Conservation (phyloP, 2,329 filamentous ascomycete genomes). For the Neopestalotiopsis sp. region DNA sequence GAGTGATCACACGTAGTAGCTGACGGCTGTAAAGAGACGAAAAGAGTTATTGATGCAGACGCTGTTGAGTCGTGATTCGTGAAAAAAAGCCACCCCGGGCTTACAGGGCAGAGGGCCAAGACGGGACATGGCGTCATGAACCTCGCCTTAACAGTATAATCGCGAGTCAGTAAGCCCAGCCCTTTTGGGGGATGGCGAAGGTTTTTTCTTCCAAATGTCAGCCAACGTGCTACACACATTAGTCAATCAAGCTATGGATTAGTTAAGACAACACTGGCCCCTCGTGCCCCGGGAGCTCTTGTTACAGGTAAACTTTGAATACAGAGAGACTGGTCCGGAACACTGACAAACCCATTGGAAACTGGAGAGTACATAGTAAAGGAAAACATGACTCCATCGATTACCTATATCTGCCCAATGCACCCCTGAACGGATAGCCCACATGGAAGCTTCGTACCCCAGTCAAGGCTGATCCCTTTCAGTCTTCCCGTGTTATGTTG, state of each 20-base stretch:
- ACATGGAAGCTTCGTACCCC: neutral
- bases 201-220: neutral
- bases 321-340: neutral
- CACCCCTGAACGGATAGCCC: neutral
- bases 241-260: too few relatives aligned
- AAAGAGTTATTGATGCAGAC: neutral
- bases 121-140: constrained; percentile 7
- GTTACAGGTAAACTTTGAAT: neutral
- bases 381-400: neutral
- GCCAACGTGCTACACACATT: too few relatives aligned
- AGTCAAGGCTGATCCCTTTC: constrained; percentile 1
- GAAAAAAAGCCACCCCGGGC: neutral
- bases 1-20: neutral
- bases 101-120: constrained; percentile 5
- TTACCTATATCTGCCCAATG: constrained; percentile 3
- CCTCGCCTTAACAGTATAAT: neutral
- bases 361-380: neutral
- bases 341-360: neutral
- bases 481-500: neutral
- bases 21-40: neutral
- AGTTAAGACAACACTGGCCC: neutral
- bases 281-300: neutral
- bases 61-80: too few relatives aligned
- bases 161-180: neutral
- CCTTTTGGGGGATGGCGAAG: neutral